A percentile compares a stretch with the other conserved stretches of the same genome.
These are phyloP conservation scores for Ostreobium quekettii DNA, from an alignment of 139 green algal genomes.

Conservation along the genomic window DNA sequence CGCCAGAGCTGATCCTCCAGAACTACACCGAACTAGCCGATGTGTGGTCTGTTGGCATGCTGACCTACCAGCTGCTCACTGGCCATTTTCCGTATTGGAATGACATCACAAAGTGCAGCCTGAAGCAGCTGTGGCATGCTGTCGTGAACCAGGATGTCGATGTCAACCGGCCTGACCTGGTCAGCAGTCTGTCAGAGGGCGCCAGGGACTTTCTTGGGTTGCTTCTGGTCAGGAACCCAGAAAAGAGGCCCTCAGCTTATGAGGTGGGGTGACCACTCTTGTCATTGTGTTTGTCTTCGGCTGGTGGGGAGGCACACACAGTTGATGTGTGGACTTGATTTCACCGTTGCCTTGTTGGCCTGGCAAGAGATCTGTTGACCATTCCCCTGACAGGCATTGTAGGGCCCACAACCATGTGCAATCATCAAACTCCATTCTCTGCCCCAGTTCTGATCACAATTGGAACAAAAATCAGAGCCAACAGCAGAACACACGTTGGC, in stretches of 20 bases:
- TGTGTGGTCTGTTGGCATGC: constrained; percentile 83
- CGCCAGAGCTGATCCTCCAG: constrained; percentile 79
- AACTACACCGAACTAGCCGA: constrained; percentile 67
- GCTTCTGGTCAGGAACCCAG: constrained; percentile 62
- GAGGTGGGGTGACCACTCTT: constrained; percentile 14
- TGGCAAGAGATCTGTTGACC: too few relatives aligned
- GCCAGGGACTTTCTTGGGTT: constrained; percentile 27
- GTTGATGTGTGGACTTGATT: too few relatives aligned
- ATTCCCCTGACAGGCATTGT: too few relatives aligned
- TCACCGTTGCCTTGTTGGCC: too few relatives aligned
- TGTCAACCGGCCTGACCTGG: constrained; percentile 1
- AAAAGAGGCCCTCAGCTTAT: constrained; percentile 45
- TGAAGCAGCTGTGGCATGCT: constrained; percentile 42
- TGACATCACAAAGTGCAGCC: constrained; percentile 59
- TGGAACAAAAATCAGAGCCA: too few relatives aligned
- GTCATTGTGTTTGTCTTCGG: too few relatives aligned
- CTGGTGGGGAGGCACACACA: too few relatives aligned
- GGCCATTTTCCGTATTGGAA: constrained; percentile 85
- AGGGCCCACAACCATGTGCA: too few relatives aligned
- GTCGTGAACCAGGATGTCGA: background rate
- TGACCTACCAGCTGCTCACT: constrained; percentile 85
- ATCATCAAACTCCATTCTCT: too few relatives aligned
- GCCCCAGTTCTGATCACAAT: too few relatives aligned
- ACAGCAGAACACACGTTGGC: too few relatives aligned
- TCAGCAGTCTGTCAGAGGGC: background rate